Evolutionary conservation across 2,329 filamentous ascomycete genomes (phyloP).

Genomic region (Colletotrichum cereale): DNA sequence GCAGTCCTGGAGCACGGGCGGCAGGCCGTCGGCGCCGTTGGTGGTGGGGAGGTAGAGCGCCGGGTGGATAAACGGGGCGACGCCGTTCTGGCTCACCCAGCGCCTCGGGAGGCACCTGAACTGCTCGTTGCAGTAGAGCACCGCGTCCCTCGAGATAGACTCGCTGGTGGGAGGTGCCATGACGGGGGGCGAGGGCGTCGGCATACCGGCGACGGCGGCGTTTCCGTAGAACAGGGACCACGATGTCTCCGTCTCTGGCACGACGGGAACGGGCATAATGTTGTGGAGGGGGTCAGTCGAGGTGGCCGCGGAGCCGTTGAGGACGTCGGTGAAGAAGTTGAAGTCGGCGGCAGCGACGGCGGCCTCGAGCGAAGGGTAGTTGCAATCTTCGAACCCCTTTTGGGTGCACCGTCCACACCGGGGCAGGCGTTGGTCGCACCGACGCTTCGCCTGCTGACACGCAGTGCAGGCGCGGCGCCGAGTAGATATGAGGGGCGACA

Average conservation of each 20-base stretch:
- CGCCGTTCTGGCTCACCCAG: constrained; percentile 45
- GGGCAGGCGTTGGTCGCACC: constrained; percentile 52
- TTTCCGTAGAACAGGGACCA: constrained; percentile 40
- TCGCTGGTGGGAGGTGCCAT: constrained; percentile 22
- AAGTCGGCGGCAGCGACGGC: constrained; percentile 43
- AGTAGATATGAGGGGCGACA: constrained; percentile 40
- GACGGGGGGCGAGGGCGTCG: constrained; percentile 26
- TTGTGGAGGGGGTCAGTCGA: constrained; percentile 28
- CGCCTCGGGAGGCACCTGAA: constrained; percentile 43
- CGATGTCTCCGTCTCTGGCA: constrained; percentile 29
- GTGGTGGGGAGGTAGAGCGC: constrained; percentile 43
- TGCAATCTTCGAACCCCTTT: constrained; percentile 44
- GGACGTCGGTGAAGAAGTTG: constrained; percentile 45
- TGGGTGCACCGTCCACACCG: constrained; percentile 49
- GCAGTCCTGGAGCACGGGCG: constrained; percentile 46
- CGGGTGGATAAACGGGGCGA: constrained; percentile 47
- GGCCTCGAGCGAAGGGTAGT: constrained; percentile 43
- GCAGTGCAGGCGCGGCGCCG: constrained; percentile 50
- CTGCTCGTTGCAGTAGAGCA: constrained; percentile 41
- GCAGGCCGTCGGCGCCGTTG: constrained; percentile 42
- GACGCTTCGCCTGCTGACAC: constrained; percentile 53
- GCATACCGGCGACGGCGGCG: constrained; percentile 15
- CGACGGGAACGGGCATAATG: constrained; percentile 32
- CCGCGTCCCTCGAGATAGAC: constrained; percentile 32
- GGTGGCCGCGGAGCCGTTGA: constrained; percentile 38